Conservation (phyloP, 805 yeast genomes). For the Pichia nanzhaoensis region DNA sequence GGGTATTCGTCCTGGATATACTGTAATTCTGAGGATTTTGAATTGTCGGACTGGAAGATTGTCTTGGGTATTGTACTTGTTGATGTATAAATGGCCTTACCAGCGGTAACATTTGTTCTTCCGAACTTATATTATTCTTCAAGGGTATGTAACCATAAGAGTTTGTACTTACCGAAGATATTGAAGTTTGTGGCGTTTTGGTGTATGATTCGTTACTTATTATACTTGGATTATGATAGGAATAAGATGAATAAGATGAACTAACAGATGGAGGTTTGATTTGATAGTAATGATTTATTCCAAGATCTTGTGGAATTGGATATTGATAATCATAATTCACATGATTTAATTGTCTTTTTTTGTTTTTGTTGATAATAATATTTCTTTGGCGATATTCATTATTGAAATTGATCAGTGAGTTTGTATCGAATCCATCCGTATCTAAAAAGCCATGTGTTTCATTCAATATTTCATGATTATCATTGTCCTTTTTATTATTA, state of each 20-base stretch:
- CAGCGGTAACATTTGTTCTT: too few relatives aligned
- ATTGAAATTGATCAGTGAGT: constrained; percentile 13
- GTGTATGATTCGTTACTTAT: constrained; percentile 1
- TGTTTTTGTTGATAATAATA: background rate
- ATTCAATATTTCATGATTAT: constrained; percentile 8
- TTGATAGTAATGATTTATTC: too few relatives aligned
- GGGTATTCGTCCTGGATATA: too few relatives aligned
- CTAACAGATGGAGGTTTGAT: constrained; percentile 16
- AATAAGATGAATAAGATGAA: background rate
- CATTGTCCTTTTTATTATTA: constrained; percentile 7
- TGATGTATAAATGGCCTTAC: too few relatives aligned
- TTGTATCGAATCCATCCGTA: constrained; percentile 19
- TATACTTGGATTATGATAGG: background rate
- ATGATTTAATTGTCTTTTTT: constrained; percentile 5
- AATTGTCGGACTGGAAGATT: too few relatives aligned
- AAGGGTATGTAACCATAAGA: background rate
- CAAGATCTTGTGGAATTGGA: too few relatives aligned
- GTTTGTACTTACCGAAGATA: background rate
- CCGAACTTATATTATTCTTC: too few relatives aligned
- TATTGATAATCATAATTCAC: background rate
- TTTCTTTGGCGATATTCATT: constrained; percentile 14
- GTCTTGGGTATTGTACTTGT: too few relatives aligned
- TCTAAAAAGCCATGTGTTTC: constrained; percentile 20
- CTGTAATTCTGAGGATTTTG: too few relatives aligned
- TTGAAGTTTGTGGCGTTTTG: background rate